A percentile compares a stretch with the other conserved stretches of the same genome.
phyloP scores from a whole-genome alignment of 768 basidiomycete species.

The Amanita thiersii region DNA sequence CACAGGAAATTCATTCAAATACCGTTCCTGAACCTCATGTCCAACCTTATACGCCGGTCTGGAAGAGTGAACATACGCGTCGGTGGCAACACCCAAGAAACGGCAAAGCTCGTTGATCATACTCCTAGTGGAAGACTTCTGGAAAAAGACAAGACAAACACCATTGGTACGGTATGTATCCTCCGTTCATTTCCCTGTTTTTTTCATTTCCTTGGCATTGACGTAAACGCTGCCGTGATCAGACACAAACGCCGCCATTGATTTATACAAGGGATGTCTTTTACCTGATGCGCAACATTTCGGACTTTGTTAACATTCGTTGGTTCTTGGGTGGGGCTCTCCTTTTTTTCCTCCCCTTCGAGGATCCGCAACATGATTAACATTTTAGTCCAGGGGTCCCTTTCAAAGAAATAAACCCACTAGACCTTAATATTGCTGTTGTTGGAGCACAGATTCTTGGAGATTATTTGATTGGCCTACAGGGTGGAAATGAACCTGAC shows the following conservation, averaged over 20 bases:
- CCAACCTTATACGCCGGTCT: conserved; percentile 54
- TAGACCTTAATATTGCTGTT: conserved; percentile 49
- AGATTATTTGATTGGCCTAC: conserved; percentile 54
- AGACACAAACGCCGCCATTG: conserved; percentile 63
- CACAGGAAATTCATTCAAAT: conserved; percentile 43
- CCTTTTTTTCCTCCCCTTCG: not conserved
- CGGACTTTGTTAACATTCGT: conserved; percentile 46
- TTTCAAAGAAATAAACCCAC: conserved; percentile 56
- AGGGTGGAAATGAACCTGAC: conserved; percentile 67
- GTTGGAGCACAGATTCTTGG: conserved; percentile 62
- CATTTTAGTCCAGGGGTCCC: conserved; percentile 40
- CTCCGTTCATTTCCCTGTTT: not conserved
- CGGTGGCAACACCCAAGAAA: conserved; percentile 78
- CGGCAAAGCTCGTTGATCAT: conserved; percentile 40
- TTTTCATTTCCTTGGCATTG: too few relatives aligned
- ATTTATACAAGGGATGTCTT: conserved; percentile 59
- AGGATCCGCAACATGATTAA: not conserved
- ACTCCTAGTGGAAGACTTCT: conserved; percentile 32
- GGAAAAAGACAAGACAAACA: conserved; percentile 18
- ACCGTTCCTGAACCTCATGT: conserved; percentile 69
- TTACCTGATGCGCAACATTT: conserved; percentile 58
- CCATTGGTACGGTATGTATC: conserved; percentile 16
- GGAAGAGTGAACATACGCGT: conserved; percentile 58
- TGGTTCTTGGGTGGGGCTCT: conserved; percentile 52
- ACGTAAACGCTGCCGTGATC: too few relatives aligned